A percentile compares a stretch with the other conserved stretches of the same genome.
Conservation (phyloP, 495 filamentous ascomycete species). For the Talaromyces thailandensis region DNA sequence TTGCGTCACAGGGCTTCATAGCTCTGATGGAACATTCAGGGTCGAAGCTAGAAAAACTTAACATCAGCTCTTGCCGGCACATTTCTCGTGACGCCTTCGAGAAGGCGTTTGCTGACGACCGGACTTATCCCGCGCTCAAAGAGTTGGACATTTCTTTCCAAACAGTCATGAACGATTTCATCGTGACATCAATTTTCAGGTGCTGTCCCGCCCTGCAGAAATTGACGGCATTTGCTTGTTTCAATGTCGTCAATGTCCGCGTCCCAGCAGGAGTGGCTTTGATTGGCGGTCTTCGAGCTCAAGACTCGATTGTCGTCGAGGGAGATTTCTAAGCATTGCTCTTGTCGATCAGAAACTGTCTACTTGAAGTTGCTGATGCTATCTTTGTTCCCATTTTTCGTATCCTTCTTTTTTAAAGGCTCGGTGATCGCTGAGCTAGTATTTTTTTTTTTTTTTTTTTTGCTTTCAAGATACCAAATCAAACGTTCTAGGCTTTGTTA, state of each 20-base stretch:
- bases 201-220: conserved; percentile 64
- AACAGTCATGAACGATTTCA: conserved; percentile 60
- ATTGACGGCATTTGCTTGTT: conserved; percentile 77
- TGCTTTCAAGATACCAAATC: not conserved
- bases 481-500: not conserved
- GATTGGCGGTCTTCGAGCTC: conserved; percentile 67
- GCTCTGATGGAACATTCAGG: conserved; percentile 84
- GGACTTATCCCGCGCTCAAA: conserved; percentile 52
- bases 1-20: conserved; percentile 63
- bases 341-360: not conserved
- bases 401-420: not conserved
- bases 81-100: conserved; percentile 60
- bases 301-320: conserved; percentile 46
- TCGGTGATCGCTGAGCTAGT: not conserved
- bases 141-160: conserved; percentile 75
- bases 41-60: conserved; percentile 46
- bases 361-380: not conserved
- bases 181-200: conserved; percentile 64
- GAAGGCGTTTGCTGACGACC: conserved; percentile 54
- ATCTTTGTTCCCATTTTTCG: not conserved
- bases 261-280: conserved; percentile 68
- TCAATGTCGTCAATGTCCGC: conserved; percentile 58
- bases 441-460: not conserved
- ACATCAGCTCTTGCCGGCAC: conserved; percentile 72
- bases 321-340: conserved; percentile 20